phyloP scores from a whole-genome alignment of 1,284 basidiomycete species.

The Cryptococcus sp. region DNA sequence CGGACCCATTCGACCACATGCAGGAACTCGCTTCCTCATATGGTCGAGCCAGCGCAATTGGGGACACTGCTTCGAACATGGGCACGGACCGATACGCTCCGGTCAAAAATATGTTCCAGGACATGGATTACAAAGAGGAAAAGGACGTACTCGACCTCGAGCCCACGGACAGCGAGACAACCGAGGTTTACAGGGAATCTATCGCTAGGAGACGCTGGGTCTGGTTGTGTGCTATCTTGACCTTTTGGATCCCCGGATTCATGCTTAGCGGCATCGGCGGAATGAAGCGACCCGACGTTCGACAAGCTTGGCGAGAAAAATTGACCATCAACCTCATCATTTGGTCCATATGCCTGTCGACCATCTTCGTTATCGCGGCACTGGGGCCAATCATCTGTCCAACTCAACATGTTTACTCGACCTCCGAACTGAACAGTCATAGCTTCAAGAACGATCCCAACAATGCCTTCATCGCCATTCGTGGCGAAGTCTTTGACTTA shows the following conservation, averaged over 20 bases:
- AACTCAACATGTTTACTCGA: conserved; percentile 83
- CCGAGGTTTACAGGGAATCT: conserved; percentile 77
- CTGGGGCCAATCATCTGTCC: conserved; percentile 89
- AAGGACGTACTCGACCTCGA: conserved; percentile 73
- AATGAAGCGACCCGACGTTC: conserved; percentile 90
- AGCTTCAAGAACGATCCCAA: conserved; percentile 61
- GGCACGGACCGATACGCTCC: conserved; percentile 89
- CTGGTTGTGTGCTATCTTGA: conserved; percentile 79
- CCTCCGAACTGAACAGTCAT: conserved; percentile 69
- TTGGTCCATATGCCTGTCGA: conserved; percentile 84
- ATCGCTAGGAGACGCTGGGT: conserved; percentile 83
- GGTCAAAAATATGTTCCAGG: conserved; percentile 90
- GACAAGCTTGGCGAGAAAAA: conserved; percentile 97
- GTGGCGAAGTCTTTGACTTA: conserved; percentile 71
- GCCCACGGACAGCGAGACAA: conserved; percentile 75
- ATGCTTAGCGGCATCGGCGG: conserved; percentile 68
- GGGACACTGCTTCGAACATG: conserved; percentile 71
- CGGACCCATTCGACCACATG: conserved; percentile 63
- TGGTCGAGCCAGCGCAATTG: conserved; percentile 62
- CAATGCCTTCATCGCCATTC: conserved; percentile 74
- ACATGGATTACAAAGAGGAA: conserved; percentile 66
- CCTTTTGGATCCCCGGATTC: conserved; percentile 80
- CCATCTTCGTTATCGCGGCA: conserved; percentile 89
- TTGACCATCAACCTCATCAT: conserved; percentile 93
- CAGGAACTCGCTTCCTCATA: conserved; percentile 58